Evolutionary conservation across 78 protist genomes (phyloP).

Genomic region (Dictyostelium firmibasis): DNA sequence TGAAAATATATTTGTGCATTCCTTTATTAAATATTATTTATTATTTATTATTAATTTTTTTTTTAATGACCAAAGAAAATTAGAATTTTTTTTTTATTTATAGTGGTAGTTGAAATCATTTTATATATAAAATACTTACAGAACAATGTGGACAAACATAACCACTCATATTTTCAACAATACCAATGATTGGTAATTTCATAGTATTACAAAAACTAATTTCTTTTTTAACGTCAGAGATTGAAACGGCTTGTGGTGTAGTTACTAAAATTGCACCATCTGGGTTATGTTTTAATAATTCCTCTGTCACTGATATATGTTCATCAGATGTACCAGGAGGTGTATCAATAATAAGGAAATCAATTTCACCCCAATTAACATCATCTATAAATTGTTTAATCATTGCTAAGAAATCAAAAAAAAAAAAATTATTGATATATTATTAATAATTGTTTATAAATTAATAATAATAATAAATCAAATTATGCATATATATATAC

Average conservation of each 20-base stretch:
- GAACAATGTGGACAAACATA: constrained; percentile 98
- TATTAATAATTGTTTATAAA: no score
- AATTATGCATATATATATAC: no score
- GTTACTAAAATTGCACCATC: constrained; percentile 98
- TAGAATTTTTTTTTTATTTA: neutral
- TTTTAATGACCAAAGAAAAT: neutral
- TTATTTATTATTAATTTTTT: neutral
- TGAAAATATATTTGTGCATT: constrained; percentile 86
- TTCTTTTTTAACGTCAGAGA: constrained; percentile 96
- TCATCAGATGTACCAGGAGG: constrained; percentile 99
- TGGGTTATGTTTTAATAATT: constrained; percentile 62
- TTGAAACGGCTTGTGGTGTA: constrained; percentile 98
- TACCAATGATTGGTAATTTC: constrained; percentile 94
- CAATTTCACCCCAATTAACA: constrained; percentile 98
- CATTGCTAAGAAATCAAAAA: no score
- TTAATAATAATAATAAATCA: no score
- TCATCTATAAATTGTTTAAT: constrained; percentile 98
- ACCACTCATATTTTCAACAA: constrained; percentile 99
- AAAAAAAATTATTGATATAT: no score
- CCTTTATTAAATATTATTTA: neutral
- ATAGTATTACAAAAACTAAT: constrained; percentile 96
- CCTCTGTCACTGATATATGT: constrained; percentile 93
- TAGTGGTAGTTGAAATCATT: no score
- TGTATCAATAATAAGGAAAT: constrained; percentile 98
- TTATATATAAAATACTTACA: no score